Base-by-base conservation (phyloP, 192 early-diverging fungal species). In the Backusella morwellensis region DNA sequence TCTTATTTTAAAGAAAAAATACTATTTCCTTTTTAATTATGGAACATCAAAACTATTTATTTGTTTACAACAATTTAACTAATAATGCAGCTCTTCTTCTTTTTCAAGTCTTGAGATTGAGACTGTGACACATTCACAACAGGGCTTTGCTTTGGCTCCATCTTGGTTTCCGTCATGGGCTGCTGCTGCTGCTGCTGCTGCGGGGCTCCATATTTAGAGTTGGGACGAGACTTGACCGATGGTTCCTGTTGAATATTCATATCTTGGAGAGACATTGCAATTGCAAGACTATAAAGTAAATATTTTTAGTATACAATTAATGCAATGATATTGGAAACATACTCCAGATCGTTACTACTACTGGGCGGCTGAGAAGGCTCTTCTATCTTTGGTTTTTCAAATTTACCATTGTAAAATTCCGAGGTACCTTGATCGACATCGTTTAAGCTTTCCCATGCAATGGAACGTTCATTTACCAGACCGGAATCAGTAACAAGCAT, bases 381-480 rank as follows among this genome's bases (percentile, higher is more conserved):
- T 12, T 68, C 79, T 68, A 59, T 80, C 74, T 66, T 41, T 29
- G 72, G 73, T 11, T 68, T 68, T 9, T 63, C 40, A 32, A 94
- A 93, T 35, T 79, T 66, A 35, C 89, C 86, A 66, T 92, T 89
- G 17, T 90, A 74, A 59, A 95, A 95, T 70, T 85, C 80, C 1
- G 91, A 88, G 17, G 85, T 72, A 2, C 83, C 78, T 81, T 92
- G 91, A 66, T 90, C 86, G 0, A 95, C 87, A 76, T 92, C 90
- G 3, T 78, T 63, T 26, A 95, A 80, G 0, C 88, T 89, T 81
- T 95, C 93, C 93, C 93, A 95, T 3, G 93, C 91, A 8, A 94
- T 82, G 0, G 88, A 59, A 2, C 80, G 52, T 70, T 94, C 91
- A 72, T 84, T 83, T 0, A 89, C 92, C 72, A 93, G 79, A 32